Percentiles rank a stretch among this genome's conserved stretches.
Conservation (phyloP, 306 rosid genomes). For the Prinsepia uniflora region DNA sequence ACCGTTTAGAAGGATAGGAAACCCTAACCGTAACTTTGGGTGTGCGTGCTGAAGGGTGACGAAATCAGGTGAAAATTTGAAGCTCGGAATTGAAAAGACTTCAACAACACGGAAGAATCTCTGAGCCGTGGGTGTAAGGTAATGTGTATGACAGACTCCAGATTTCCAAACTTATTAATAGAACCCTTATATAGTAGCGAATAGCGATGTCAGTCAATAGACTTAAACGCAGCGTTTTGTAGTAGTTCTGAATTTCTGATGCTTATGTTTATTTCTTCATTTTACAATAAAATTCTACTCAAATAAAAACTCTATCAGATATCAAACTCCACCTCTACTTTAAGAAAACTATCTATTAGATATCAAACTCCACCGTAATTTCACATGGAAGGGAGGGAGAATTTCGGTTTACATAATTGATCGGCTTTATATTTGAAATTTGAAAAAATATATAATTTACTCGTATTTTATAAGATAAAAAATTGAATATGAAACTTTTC, state of each 20-base stretch:
- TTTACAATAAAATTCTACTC: no score
- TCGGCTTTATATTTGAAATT: no score
- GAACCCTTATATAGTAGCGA: background rate
- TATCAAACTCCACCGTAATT: no score
- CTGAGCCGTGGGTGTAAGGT: background rate
- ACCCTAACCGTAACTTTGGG: background rate
- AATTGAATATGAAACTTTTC: no score
- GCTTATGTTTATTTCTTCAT: no score
- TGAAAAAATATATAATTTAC: no score
- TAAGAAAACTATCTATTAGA: no score
- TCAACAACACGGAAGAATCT: slow-evolving; percentile 33
- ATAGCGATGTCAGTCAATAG: background rate
- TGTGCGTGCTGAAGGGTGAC: background rate
- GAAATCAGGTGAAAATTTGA: background rate
- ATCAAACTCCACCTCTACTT: no score
- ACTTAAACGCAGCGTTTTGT: slow-evolving; percentile 3
- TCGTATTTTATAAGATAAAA: no score
- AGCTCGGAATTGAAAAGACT: background rate
- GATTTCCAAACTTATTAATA: background rate
- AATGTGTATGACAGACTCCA: background rate
- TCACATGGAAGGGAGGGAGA: no score
- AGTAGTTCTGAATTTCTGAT: background rate
- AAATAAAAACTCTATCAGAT: no score
- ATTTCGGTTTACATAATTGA: no score
- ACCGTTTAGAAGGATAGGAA: background rate